Evolutionary conservation across 2,329 filamentous ascomycete species (phyloP), one percentile per base, ranked within the genome.

Genomic region (Thielaviopsis euricoi): DNA sequence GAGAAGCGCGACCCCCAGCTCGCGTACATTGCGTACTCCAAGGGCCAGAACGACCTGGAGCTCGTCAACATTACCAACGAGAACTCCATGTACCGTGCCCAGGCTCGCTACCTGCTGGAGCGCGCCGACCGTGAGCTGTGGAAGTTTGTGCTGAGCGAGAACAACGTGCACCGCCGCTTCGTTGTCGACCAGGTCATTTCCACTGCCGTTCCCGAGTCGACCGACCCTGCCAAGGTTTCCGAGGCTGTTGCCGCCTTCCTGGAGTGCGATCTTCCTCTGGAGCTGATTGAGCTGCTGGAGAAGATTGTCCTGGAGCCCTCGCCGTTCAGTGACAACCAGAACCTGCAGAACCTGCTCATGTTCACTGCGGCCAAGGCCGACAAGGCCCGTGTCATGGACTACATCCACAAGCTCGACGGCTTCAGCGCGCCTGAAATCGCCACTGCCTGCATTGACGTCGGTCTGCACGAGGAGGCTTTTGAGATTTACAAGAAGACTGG

Each of bases 261-360:
- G 56, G 83, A 86, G 63, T 87, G 87, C 58, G 93, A 98, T 67
- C 78, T 98, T 64, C 93, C 93, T 9, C 83, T 85, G 4, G 93
- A 98, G 75, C 80, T 98, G 55, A 97, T 98, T 66, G 94, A 98
- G 71, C 81, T 98, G 43, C 80, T 98, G 19, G 94, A 98, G 77
- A 98, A 97, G 82, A 98, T 98, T 64, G 91, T 98, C 33, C 76
- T 98, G n/a, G 93, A 98, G 76, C 94, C 93, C n/a, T 95, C 91
- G 4, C 88, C 88, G 5, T 98, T 98, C 77, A 96, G 89, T 66
- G 94, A 98, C 73, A 98, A 98, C 71, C 82, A 89, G 67, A 96
- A 88, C 69, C 77, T 98, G 59, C 94, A 98, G 73, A 98, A 98
- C 71, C 74, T 98, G 61, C 81, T 98, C 61, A 88, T 98, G 77